These are phyloP conservation scores for Myriosclerotinia duriaeana DNA, from an alignment of 2,329 filamentous ascomycete species.

Conservation along the genomic window DNA sequence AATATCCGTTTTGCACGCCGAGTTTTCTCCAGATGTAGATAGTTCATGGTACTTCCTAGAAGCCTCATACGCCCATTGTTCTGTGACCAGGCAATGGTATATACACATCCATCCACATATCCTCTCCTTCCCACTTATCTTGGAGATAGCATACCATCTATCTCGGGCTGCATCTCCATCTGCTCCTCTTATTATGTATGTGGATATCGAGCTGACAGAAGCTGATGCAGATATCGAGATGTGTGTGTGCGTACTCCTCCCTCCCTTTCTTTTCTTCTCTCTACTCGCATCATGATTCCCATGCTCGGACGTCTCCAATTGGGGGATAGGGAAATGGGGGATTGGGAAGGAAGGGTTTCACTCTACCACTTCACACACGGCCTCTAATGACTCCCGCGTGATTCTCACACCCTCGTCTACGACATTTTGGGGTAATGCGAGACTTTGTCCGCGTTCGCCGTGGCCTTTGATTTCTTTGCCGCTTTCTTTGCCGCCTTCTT, in stretches of 20 bases:
- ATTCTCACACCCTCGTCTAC: slow-evolving; percentile 61
- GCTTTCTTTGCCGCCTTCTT: slow-evolving; percentile 16
- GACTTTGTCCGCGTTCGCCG: slow-evolving; percentile 39
- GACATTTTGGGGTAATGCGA: slow-evolving; percentile 60
- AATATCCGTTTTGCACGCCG: too few species aligned
- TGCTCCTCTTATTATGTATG: neutral
- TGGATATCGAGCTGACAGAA: neutral
- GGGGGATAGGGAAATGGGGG: too few species aligned
- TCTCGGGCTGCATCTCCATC: neutral
- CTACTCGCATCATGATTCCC: too few species aligned
- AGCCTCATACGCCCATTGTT: too few species aligned
- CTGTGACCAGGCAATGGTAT: too few species aligned
- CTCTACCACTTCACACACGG: slow-evolving; percentile 40
- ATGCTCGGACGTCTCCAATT: too few species aligned
- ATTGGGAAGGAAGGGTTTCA: too few species aligned
- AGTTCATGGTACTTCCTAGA: too few species aligned
- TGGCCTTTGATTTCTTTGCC: slow-evolving; percentile 25
- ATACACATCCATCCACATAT: too few species aligned
- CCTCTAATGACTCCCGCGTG: slow-evolving; percentile 58
- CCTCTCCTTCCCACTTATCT: neutral
- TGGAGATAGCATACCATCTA: neutral
- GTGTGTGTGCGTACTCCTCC: too few species aligned
- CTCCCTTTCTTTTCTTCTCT: too few species aligned
- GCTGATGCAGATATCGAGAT: neutral
- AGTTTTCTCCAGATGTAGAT: neutral